Evolutionary conservation across 1,284 basidiomycete genomes (phyloP), one percentile per base, ranked within the genome.

Genomic region (Pterulicium gracile): DNA sequence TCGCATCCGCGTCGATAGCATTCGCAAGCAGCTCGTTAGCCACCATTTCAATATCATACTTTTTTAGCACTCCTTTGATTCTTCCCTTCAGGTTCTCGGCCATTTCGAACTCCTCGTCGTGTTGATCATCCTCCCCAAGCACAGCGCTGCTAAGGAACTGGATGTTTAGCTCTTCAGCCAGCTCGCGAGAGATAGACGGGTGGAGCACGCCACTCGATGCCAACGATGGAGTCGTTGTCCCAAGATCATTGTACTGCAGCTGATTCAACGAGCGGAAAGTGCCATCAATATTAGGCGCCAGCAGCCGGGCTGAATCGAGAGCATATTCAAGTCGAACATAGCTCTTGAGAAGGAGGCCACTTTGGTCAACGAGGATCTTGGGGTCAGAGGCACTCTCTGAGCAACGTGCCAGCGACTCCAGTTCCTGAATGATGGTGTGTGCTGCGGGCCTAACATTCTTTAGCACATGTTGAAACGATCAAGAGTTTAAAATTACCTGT

Each of bases 21-120:
- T 76, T 76, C 2, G 73, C 73, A 10, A 75, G 50, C 50, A 73
- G 71, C 47, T 76, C 73, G 5, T 62, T 64, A 19, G 70, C 55
- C 4, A 68, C 61, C 47, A 72, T 67, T 2, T 60, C 55, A 4
- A 62, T 55, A 1, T 61, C 62, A 43, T 75, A 73, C 15, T 68
- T 59, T 12, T 55, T 54, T 20, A 74, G 55, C 7, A 61, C 55
- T 23, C 52, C 52, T 7, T 45, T 22, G 7, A 64, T 59, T 10
- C 62, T 51, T 4, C 48, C 55, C 5, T 51, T 51, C 3, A 63
- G 48, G 19, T 58, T 56, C 47, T 64, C 63, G 4, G 52, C 52
- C 58, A 63, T 63, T 19, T 56, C 53, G 3, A 51, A 23, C 32
- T 57, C 55, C 22, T 58, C 53, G 7, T 51, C 50, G 4, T 56